phyloP scores from a whole-genome alignment of 2,329 filamentous ascomycete species.

The Cladophialophora psammophila region DNA sequence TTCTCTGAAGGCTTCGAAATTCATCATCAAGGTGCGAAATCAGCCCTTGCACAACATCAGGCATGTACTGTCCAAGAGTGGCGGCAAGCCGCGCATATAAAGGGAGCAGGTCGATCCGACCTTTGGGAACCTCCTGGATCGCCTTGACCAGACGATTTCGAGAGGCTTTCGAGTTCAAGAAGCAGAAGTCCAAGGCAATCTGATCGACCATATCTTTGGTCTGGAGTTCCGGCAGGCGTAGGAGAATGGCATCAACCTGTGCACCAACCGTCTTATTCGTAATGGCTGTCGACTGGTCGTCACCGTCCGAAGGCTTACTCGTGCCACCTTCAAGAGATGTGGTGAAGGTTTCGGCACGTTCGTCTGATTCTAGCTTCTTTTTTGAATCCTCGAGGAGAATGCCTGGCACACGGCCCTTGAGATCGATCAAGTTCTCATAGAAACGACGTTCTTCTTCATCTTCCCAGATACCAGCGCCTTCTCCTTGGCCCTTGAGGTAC shows the following conservation, averaged over 20 bases:
- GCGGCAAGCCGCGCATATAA: slow-evolving; percentile 92
- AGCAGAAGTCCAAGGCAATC: slow-evolving; percentile 94
- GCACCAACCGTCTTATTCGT: slow-evolving; percentile 97
- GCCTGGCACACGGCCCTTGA: slow-evolving; percentile 93
- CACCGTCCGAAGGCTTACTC: slow-evolving; percentile 64
- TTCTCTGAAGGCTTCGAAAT: slow-evolving; percentile 92
- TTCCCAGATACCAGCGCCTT: slow-evolving; percentile 96
- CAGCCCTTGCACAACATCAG: slow-evolving; percentile 89
- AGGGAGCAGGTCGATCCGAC: slow-evolving; percentile 86
- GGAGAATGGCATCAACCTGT: slow-evolving; percentile 89
- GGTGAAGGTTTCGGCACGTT: slow-evolving; percentile 76
- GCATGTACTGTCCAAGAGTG: slow-evolving; percentile 91
- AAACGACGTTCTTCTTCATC: slow-evolving; percentile 98
- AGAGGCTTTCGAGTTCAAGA: slow-evolving; percentile 97
- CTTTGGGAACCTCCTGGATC: slow-evolving; percentile 92
- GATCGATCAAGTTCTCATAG: slow-evolving; percentile 94
- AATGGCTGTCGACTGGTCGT: slow-evolving; percentile 92
- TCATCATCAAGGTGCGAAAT: slow-evolving; percentile 94
- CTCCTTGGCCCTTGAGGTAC: slow-evolving; percentile 86
- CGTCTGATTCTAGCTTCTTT: slow-evolving; percentile 84
- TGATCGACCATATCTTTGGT: slow-evolving; percentile 92
- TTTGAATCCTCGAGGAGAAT: slow-evolving; percentile 93
- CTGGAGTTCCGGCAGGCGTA: slow-evolving; percentile 87
- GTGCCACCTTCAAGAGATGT: slow-evolving; percentile 49
- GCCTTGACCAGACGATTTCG: slow-evolving; percentile 92